phyloP scores from a whole-genome alignment of 139 green algal species.

The Picochlorum sp. region DNA sequence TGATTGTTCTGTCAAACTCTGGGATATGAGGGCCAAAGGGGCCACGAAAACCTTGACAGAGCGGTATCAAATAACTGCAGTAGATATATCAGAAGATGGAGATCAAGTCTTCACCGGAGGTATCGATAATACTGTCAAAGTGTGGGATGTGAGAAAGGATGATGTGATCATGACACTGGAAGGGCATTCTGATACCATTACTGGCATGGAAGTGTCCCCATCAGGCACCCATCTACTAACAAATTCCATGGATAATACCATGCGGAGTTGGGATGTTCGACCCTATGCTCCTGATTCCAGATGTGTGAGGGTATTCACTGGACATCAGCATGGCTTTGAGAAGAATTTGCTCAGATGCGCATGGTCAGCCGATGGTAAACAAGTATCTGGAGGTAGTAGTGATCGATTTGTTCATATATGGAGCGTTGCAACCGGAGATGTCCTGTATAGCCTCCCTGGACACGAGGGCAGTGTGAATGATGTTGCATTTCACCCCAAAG shows the following conservation, averaged over 20 bases:
- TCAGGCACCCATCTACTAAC: conserved; percentile 82
- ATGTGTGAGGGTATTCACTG: conserved; percentile 58
- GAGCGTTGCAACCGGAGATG: conserved; percentile 40
- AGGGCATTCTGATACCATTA: conserved; percentile 72
- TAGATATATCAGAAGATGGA: conserved; percentile 67
- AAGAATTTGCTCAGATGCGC: conserved; percentile 84
- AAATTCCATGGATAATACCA: conserved; percentile 95
- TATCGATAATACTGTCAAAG: conserved; percentile 79
- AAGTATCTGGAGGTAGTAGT: conserved; percentile 65
- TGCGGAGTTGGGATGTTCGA: conserved; percentile 75
- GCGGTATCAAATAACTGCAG: conserved; percentile 65
- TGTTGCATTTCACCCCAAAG: conserved; percentile 87
- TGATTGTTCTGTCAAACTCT: conserved; percentile 79
- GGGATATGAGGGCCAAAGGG: conserved; percentile 75
- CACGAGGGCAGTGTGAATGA: conserved; percentile 91
- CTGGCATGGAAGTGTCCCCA: conserved; percentile 70
- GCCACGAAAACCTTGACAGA: conserved; percentile 66
- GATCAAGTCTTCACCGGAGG: conserved; percentile 80
- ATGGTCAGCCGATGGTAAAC: conserved; percentile 76
- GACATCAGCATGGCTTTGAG: conserved; percentile 86
- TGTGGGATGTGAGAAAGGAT: conserved; percentile 79
- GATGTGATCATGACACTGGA: conserved; percentile 49
- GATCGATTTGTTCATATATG: conserved; percentile 82
- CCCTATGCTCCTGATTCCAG: conserved; percentile 83
- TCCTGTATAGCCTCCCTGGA: conserved; percentile 85